phyloP scores from a whole-genome alignment of 352 stramenopile genomes.

The Phytophthora multivora region DNA sequence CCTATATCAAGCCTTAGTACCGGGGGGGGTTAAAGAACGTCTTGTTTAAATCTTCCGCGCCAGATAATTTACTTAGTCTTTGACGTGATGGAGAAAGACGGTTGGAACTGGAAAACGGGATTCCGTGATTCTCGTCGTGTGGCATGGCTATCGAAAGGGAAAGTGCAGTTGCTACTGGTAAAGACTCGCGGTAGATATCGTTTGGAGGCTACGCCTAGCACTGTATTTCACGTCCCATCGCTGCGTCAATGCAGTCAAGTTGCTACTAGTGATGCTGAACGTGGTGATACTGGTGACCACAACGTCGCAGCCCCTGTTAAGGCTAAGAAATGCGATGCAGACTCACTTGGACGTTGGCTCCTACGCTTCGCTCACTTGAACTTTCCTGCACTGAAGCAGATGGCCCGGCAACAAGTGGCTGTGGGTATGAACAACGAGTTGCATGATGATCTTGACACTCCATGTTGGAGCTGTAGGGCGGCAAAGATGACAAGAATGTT shows the following conservation, averaged over 20 bases:
- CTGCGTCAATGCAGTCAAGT: background rate
- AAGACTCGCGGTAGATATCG: slow-evolving; percentile 9
- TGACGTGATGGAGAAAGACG: slow-evolving; percentile 1
- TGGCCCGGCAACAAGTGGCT: background rate
- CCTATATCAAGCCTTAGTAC: too few species aligned
- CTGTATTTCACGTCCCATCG: background rate
- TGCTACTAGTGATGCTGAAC: background rate
- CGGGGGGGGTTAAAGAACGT: slow-evolving; percentile 1
- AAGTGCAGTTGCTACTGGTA: background rate
- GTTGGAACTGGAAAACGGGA: slow-evolving; percentile 5
- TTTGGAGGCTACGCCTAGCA: background rate
- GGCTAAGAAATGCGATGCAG: too few species aligned
- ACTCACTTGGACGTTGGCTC: slow-evolving; percentile 6
- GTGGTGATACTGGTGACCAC: background rate
- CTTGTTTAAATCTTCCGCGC: background rate
- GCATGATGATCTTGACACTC: background rate
- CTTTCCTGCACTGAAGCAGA: background rate
- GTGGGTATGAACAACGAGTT: background rate
- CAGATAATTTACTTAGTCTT: slow-evolving; percentile 16
- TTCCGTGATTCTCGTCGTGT: background rate
- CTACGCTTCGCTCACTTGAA: slow-evolving; percentile 8
- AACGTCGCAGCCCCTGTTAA: too few species aligned
- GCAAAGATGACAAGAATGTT: slow-evolving; percentile 1
- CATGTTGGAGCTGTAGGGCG: background rate
- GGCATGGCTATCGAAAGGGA: slow-evolving; percentile 2